Conservation (phyloP, 2,329 filamentous ascomycete species). For the Penicillium sp. region DNA sequence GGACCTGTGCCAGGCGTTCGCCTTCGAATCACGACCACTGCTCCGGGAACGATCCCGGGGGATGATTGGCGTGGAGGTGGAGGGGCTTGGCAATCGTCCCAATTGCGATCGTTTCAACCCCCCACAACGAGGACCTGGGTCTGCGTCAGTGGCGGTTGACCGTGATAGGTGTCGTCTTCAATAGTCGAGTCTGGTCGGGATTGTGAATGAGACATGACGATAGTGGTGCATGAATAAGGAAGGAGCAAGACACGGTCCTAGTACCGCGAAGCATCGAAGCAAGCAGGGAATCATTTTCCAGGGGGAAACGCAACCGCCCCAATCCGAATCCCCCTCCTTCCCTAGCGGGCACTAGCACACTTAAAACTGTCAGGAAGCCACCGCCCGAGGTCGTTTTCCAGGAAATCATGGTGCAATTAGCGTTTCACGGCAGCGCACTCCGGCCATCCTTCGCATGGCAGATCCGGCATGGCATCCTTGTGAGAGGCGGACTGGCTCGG, state of each 20-base stretch:
- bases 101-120: slow-evolving; percentile 16
- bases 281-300: background rate
- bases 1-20: slow-evolving; percentile 1
- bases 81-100: slow-evolving; percentile 16
- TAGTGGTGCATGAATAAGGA: background rate
- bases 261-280: background rate
- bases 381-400: slow-evolving; percentile 11
- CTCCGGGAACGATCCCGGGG: background rate
- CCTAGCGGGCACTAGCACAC: background rate
- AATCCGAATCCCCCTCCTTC: background rate
- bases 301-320: background rate
- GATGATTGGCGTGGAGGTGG: slow-evolving; percentile 12
- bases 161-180: slow-evolving; percentile 9
- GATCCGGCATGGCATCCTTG: background rate
- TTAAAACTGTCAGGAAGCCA: slow-evolving; percentile 11
- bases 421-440: slow-evolving; percentile 18
- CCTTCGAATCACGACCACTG: background rate
- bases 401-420: slow-evolving; percentile 19
- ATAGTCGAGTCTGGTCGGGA: background rate
- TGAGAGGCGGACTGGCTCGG: background rate
- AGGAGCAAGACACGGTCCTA: background rate
- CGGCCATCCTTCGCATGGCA: slow-evolving; percentile 18
- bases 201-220: slow-evolving; percentile 7
- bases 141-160: slow-evolving; percentile 16
- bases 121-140: slow-evolving; percentile 18